Evolutionary conservation across 148 eudicot genomes (phyloP).

Genomic region (Simmondsia chinensis): DNA sequence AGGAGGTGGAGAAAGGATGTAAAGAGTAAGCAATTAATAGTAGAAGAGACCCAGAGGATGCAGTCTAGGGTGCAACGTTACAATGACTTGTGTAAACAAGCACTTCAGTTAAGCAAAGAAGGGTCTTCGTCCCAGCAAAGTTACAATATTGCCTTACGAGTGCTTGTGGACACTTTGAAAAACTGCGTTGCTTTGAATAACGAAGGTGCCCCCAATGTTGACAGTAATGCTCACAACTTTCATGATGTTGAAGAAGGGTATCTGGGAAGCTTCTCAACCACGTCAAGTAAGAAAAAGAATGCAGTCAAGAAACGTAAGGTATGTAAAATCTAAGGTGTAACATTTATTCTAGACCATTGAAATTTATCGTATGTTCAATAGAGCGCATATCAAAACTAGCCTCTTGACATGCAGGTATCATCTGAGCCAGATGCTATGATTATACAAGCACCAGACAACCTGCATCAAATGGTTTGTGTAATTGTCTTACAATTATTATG

Average conservation of each 20-base stretch:
- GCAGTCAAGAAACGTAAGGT: slow-evolving; percentile 35
- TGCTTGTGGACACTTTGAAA: slow-evolving; percentile 32
- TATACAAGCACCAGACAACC: slow-evolving; percentile 21
- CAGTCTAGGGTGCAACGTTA: slow-evolving; percentile 41
- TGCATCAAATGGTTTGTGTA: slow-evolving; percentile 39
- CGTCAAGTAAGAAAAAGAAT: slow-evolving; percentile 29
- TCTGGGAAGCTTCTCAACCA: slow-evolving; percentile 19
- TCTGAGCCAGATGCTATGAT: slow-evolving; percentile 16
- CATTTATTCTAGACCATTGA: not conserved
- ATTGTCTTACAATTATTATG: slow-evolving; percentile 1
- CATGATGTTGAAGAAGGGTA: slow-evolving; percentile 23
- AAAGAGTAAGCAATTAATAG: slow-evolving; percentile 20
- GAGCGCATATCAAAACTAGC: slow-evolving; percentile 7
- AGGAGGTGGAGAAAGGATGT: slow-evolving; percentile 50
- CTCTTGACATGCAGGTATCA: slow-evolving; percentile 25
- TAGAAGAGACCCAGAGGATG: slow-evolving; percentile 16
- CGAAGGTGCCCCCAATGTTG: slow-evolving; percentile 16
- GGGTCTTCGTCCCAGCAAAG: slow-evolving; percentile 38
- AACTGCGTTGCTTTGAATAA: slow-evolving; percentile 30
- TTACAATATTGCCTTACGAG: slow-evolving; percentile 27
- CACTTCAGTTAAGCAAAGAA: slow-evolving; percentile 37
- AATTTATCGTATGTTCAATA: not conserved
- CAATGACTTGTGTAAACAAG: slow-evolving; percentile 37
- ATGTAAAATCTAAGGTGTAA: slow-evolving; percentile 1
- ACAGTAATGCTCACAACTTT: slow-evolving; percentile 9